phyloP scores from a whole-genome alignment of 2,329 filamentous ascomycete genomes.

The Penicillium hesseltinei region DNA sequence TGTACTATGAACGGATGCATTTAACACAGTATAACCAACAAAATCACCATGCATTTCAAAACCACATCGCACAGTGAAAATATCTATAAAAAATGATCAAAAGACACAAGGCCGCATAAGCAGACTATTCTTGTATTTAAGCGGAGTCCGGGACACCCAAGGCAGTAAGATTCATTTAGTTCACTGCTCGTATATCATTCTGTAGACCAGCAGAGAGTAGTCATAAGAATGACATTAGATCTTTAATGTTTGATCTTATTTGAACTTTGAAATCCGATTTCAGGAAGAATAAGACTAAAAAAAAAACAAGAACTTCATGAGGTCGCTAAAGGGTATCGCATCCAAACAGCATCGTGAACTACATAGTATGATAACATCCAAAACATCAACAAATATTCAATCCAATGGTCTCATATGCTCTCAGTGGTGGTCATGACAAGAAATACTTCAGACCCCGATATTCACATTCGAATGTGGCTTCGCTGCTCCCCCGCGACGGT shows the following conservation, averaged over 20 bases:
- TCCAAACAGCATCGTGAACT: neutral
- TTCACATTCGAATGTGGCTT: constrained; percentile 27
- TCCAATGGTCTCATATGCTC: neutral
- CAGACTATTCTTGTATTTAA: too few relatives aligned
- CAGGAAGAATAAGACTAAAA: neutral
- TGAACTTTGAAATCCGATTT: neutral
- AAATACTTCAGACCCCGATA: constrained; percentile 15
- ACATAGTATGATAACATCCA: neutral
- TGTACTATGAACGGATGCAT: too few relatives aligned
- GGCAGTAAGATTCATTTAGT: too few relatives aligned
- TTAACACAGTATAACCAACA: too few relatives aligned
- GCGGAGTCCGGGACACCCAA: too few relatives aligned
- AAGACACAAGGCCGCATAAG: too few relatives aligned
- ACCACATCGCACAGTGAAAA: too few relatives aligned
- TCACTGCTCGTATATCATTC: too few relatives aligned
- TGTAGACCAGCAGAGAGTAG: too few relatives aligned
- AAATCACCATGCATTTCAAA: too few relatives aligned
- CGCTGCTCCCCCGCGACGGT: constrained; percentile 29
- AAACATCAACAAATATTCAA: neutral
- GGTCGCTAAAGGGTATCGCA: constrained; percentile 2
- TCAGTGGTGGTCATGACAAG: neutral
- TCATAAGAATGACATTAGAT: neutral
- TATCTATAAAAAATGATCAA: too few relatives aligned
- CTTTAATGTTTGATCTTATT: neutral
- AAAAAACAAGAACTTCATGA: neutral